Base-by-base conservation (phyloP, 495 filamentous ascomycete genomes). In the Pyrenula massariospora region DNA sequence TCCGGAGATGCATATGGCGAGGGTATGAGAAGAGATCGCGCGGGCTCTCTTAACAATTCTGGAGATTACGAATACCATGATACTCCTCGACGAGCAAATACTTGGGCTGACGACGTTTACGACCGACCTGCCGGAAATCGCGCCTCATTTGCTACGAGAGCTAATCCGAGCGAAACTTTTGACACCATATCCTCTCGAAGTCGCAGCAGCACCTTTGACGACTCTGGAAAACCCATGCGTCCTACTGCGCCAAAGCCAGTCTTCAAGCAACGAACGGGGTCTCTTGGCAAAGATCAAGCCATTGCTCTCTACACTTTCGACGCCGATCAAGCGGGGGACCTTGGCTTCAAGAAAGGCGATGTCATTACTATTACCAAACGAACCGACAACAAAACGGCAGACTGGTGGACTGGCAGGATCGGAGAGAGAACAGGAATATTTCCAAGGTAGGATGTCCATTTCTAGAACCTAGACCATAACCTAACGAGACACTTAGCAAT, bases 301-400 rank as follows among this genome's bases (percentile, higher is more conserved):
- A 72, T 95, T 50, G 93, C 93, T 0, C 73, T 96, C 56, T 97
- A 86, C 63, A 91, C 87, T 1, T 98, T 97, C 67, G 91, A 96
- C 59, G 84, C 89, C 2, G 91, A 96, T 64, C 91, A 98, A 64
- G 82, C 87, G 0, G 93, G 93, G 22, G 93, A 98, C 66, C 69
- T 98, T 57, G 87, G 84, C 0, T 97, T 97, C 76, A 95, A 94
- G 76, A 97, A 98, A 75, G 93, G 93, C 20, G 93, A 98, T 31
- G 72, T 97, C 53, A 96, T 98, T 60, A 96, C 91, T n/a, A 93
- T 98, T 56, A 70, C 92, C 20, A 97, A 98, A 74, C 86, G 88
- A 66, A 96, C 93, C n/a, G 89, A 98, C 0, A 90, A 81, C 59
- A 86, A 86, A 58, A 84, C 83, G 10, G 91, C 95, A 68, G 94